These are phyloP conservation scores for Cicer cuneatum DNA, from an alignment of 306 rosid genomes.

Conservation along the genomic window DNA sequence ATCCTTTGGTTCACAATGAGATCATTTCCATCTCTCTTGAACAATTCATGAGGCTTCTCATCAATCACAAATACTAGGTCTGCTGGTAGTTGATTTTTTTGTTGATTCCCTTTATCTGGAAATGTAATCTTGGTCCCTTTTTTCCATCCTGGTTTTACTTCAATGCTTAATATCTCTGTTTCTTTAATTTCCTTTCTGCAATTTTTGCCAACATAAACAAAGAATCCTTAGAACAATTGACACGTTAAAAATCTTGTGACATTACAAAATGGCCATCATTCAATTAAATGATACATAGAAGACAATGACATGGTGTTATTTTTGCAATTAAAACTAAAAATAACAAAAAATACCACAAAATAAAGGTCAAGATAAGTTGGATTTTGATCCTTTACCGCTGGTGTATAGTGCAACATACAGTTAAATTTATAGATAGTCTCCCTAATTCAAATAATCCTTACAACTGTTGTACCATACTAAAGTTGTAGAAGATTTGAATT, in stretches of 20 bases:
- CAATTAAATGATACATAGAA: no score
- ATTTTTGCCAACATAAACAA: conserved; percentile 1
- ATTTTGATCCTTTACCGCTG: no score
- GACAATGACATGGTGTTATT: no score
- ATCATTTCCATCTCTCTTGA: conserved; percentile 85
- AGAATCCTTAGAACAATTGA: conserved; percentile 5
- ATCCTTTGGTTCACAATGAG: conserved; percentile 68
- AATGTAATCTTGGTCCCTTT: conserved; percentile 95
- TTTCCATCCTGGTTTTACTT: conserved; percentile 96
- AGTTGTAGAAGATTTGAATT: no score
- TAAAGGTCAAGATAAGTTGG: not conserved
- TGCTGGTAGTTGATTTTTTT: conserved; percentile 73
- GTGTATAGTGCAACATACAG: not conserved
- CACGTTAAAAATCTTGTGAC: not conserved
- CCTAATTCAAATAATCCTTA: no score
- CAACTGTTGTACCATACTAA: no score
- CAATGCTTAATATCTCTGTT: conserved; percentile 81
- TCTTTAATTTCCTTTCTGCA: conserved; percentile 64
- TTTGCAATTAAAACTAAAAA: no score
- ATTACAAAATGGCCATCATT: not conserved
- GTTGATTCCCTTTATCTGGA: conserved; percentile 91
- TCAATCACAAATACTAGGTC: conserved; percentile 90
- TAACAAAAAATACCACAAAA: not conserved
- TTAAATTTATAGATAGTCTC: no score
- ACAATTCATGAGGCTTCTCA: conserved; percentile 81